Evolutionary conservation across 2,329 filamentous ascomycete genomes (phyloP), one percentile per base, ranked within the genome.

Genomic region (Curvularia eragrostidis): DNA sequence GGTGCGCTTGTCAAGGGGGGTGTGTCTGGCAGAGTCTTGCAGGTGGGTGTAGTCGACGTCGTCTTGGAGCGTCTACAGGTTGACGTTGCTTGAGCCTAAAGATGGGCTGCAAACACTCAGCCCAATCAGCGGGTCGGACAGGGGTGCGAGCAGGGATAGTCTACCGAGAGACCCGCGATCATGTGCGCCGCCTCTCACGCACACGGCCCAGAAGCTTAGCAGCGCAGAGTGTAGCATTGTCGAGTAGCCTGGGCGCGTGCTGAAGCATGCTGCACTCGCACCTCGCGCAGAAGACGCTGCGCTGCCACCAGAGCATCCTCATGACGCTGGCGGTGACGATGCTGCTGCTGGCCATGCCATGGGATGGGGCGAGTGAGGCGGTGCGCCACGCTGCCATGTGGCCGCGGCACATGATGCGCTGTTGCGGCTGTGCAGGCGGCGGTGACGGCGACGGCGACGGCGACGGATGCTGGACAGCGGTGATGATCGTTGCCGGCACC

Each of bases 61-160:
- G 72, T 67, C 72, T 75, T 75, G 73, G 71, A 63, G 52, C 61
- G 57, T 70, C 67, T 66, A 76, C 73, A 76, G 75, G 75, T 70
- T 65, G 70, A 70, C 68, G 72, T 74, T 74, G 69, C 58, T 72
- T 70, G 70, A 63, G 65, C 62, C 73, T 74, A 76, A 73, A 73
- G 68, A 73, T 73, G 70, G 69, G 70, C 69, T 57, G 51, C 58
- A 70, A 64, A 68, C 54, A 62, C 43, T 56, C 64, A 48, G 65
- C 63, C 73, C 75, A 76, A 77, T 76, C 66, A 75, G 56, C 55
- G 57, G 56, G 65, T 48, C n/a, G 30, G 63, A 67, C 74, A 61
- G 69, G 73, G 73, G 64, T 72, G 53, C 7, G 56, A 65, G 62
- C 72, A 69, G 59, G 71, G 70, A 62, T 70, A 46, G 24, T 15